Conservation (phyloP, 2,329 filamentous ascomycete species). For the Colletotrichum tamarilloi region DNA sequence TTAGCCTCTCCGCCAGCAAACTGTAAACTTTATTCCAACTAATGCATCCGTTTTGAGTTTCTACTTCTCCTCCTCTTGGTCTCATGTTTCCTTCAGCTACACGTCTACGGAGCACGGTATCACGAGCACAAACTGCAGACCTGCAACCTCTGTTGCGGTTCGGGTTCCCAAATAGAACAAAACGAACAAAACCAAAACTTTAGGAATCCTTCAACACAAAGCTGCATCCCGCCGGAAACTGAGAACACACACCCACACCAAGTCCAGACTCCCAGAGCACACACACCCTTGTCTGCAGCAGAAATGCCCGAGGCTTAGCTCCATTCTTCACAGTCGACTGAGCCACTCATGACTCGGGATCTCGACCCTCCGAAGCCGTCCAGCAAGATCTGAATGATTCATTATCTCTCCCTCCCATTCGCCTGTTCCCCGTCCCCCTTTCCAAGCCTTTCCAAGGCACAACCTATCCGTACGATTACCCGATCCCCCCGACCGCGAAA, state of each 20-base stretch:
- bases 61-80: not conserved
- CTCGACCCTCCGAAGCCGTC: constrained; percentile 19
- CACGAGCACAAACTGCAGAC: not conserved
- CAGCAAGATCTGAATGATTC: constrained; percentile 26
- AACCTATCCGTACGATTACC: not conserved
- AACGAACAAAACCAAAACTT: not conserved
- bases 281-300: not conserved
- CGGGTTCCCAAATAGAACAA: not conserved
- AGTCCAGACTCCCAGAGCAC: not conserved
- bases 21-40: not conserved
- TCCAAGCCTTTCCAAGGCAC: not conserved
- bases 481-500: constrained; percentile 6
- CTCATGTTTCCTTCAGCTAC: not conserved
- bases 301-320: constrained; percentile 27
- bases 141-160: not conserved
- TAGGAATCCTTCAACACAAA: not conserved
- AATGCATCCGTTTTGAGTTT: not conserved
- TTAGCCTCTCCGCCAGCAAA: not conserved
- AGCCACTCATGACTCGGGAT: constrained; percentile 30
- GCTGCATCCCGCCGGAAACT: constrained; percentile 14
- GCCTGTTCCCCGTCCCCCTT: constrained; percentile 17
- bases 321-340: constrained; percentile 11
- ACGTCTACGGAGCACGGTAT: too few species aligned
- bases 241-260: not conserved
- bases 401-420: constrained; percentile 29